A percentile compares a stretch with the other conserved stretches of the same genome.
Evolutionary conservation across 2,329 filamentous ascomycete species (phyloP).

Genomic region (Nemania sp.): DNA sequence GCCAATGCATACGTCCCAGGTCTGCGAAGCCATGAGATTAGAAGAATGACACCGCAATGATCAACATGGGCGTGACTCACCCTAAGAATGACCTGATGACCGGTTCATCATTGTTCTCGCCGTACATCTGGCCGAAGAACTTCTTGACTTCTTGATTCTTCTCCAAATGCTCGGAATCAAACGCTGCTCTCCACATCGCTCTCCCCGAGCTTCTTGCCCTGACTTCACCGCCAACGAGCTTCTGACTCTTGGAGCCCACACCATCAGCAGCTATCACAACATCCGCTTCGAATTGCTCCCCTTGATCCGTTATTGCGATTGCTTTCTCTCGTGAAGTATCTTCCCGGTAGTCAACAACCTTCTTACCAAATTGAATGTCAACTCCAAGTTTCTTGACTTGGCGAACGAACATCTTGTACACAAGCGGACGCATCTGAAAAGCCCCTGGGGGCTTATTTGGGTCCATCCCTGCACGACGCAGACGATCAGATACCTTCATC

Average conservation of each 20-base stretch:
- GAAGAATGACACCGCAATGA: conserved; percentile 28
- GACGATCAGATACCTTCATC: conserved; percentile 53
- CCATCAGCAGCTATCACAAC: conserved; percentile 53
- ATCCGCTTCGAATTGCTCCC: conserved; percentile 52
- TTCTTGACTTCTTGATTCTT: conserved; percentile 44
- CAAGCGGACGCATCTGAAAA: conserved; percentile 59
- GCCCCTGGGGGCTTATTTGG: conserved; percentile 54
- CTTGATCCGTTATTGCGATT: conserved; percentile 53
- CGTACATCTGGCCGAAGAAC: conserved; percentile 47
- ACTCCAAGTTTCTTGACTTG: conserved; percentile 53
- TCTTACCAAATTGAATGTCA: conserved; percentile 50
- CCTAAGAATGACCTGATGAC: conserved; percentile 52
- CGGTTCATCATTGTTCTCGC: conserved; percentile 45
- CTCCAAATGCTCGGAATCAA: conserved; percentile 45
- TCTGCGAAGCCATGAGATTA: conserved; percentile 38
- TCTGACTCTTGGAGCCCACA: conserved; percentile 50
- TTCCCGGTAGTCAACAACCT: conserved; percentile 55
- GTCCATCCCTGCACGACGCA: conserved; percentile 44
- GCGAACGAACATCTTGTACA: conserved; percentile 58
- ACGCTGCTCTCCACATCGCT: conserved; percentile 50
- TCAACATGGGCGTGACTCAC: conserved; percentile 41
- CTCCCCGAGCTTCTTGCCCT: conserved; percentile 47
- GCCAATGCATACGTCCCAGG: conserved; percentile 47
- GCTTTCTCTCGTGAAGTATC: conserved; percentile 44
- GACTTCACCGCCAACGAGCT: conserved; percentile 47